Percentiles rank a stretch among this genome's conserved stretches.
phyloP scores from a whole-genome alignment of 116 monocot species.

The Trichopus zeylanicus region DNA sequence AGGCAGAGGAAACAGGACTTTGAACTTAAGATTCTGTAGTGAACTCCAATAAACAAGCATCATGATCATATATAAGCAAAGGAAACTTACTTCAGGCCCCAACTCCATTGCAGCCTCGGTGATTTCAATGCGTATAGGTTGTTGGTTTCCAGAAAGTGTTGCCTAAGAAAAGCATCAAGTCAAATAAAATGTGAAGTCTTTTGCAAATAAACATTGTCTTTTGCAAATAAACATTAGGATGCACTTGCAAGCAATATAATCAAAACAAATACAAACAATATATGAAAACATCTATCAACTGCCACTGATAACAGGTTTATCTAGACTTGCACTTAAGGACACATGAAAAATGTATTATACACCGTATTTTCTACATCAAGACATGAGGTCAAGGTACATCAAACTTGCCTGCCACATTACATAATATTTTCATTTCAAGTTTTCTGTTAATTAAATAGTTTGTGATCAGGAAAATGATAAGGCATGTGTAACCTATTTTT shows the following conservation, averaged over 20 bases:
- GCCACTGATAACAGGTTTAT: too few species aligned
- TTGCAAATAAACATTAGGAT: not conserved
- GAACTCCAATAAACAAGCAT: not conserved
- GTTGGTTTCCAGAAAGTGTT: constrained; percentile 96
- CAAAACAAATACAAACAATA: too few species aligned
- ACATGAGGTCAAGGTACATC: not conserved
- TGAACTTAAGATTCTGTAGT: too few species aligned
- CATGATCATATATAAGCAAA: not conserved
- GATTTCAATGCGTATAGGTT: constrained; percentile 91
- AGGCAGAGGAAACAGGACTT: too few species aligned
- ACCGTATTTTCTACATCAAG: not conserved
- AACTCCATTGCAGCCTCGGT: constrained; percentile 98
- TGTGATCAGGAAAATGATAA: too few species aligned
- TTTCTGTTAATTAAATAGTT: too few species aligned
- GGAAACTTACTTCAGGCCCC: constrained; percentile 68
- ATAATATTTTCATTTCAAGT: too few species aligned
- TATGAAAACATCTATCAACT: too few species aligned
- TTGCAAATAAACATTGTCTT: not conserved
- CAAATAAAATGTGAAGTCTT: too few species aligned
- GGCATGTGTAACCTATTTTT: too few species aligned
- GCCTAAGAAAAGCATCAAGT: constrained; percentile 30
- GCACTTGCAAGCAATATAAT: too few species aligned
- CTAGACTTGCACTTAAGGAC: too few species aligned
- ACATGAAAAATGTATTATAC: not conserved
- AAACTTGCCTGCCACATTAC: not conserved